A percentile compares a stretch with the other conserved stretches of the same genome.
phyloP scores from a whole-genome alignment of 2,329 filamentous ascomycete genomes.

The Aaosphaeria arxii region DNA sequence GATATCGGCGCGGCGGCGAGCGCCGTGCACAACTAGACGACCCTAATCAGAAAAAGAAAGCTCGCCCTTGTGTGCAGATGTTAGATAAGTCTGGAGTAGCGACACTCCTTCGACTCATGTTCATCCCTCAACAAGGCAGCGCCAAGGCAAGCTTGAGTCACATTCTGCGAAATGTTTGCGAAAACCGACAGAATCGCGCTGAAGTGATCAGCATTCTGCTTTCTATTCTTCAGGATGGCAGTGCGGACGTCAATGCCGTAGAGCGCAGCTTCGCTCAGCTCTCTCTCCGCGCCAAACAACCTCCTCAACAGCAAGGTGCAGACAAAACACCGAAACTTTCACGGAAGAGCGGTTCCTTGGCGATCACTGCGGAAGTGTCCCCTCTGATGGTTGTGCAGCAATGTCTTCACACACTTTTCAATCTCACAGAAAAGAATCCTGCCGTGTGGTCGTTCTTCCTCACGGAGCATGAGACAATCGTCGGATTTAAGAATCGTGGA shows the following conservation, averaged over 20 bases:
- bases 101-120: slow-evolving; percentile 97
- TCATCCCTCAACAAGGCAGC: slow-evolving; percentile 86
- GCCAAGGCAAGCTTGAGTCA: slow-evolving; percentile 80
- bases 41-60: slow-evolving; percentile 60
- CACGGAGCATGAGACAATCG: slow-evolving; percentile 83
- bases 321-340: slow-evolving; percentile 84
- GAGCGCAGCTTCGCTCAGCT: slow-evolving; percentile 94
- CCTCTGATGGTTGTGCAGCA: slow-evolving; percentile 95
- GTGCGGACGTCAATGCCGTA: slow-evolving; percentile 85
- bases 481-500: slow-evolving; percentile 71
- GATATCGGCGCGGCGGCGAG: slow-evolving; percentile 26
- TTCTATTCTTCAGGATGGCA: slow-evolving; percentile 93
- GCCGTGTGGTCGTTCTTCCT: slow-evolving; percentile 91
- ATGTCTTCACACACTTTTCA: slow-evolving; percentile 80
- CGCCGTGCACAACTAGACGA: slow-evolving; percentile 43
- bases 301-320: slow-evolving; percentile 46
- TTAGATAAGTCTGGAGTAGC: slow-evolving; percentile 94
- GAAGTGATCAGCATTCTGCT: slow-evolving; percentile 92
- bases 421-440: slow-evolving; percentile 78
- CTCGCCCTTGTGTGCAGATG: slow-evolving; percentile 86
- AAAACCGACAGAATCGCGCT: slow-evolving; percentile 92
- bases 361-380: slow-evolving; percentile 79
- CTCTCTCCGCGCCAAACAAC: slow-evolving; percentile 84
- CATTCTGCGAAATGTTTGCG: slow-evolving; percentile 86
- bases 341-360: slow-evolving; percentile 64